Conservation (phyloP, 495 filamentous ascomycete genomes). For the Aspergillus asperescens region DNA sequence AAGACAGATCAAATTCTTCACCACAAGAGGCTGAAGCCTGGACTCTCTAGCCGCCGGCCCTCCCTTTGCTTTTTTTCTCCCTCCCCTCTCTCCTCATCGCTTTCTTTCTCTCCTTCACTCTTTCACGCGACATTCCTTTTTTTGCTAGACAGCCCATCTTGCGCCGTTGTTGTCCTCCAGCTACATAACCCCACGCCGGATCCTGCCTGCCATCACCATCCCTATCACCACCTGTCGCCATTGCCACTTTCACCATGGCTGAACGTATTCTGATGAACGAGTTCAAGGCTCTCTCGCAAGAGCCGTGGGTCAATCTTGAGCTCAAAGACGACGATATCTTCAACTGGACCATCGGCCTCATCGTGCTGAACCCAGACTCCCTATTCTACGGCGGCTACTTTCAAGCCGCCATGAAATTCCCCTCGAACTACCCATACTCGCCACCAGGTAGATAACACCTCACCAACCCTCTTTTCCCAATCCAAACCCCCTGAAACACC, state of each 20-base stretch:
- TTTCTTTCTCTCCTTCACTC: not conserved
- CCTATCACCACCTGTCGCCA: not conserved
- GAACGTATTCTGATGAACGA: constrained; percentile 86
- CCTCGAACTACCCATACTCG: constrained; percentile 80
- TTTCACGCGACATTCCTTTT: not conserved
- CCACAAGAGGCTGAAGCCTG: not conserved
- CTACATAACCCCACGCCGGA: not conserved
- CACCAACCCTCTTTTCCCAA: not conserved
- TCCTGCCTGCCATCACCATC: not conserved
- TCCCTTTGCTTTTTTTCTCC: not conserved
- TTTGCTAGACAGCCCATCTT: not conserved
- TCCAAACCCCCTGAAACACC: not conserved
- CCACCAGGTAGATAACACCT: constrained; percentile 70
- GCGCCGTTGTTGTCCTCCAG: not conserved
- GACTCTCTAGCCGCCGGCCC: not conserved
- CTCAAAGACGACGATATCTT: constrained; percentile 72
- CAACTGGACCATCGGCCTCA: constrained; percentile 79
- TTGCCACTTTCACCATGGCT: constrained; percentile 44
- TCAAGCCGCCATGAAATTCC: constrained; percentile 81
- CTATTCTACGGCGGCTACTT: constrained; percentile 92
- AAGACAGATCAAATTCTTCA: not conserved
- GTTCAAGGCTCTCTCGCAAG: constrained; percentile 73
- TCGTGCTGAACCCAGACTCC: constrained; percentile 88
- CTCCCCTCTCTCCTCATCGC: not conserved
- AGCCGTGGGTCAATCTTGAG: constrained; percentile 92